Evolutionary conservation across 768 basidiomycete genomes (phyloP), one percentile per base, ranked within the genome.

Genomic region (Rhizopogon roseolus): DNA sequence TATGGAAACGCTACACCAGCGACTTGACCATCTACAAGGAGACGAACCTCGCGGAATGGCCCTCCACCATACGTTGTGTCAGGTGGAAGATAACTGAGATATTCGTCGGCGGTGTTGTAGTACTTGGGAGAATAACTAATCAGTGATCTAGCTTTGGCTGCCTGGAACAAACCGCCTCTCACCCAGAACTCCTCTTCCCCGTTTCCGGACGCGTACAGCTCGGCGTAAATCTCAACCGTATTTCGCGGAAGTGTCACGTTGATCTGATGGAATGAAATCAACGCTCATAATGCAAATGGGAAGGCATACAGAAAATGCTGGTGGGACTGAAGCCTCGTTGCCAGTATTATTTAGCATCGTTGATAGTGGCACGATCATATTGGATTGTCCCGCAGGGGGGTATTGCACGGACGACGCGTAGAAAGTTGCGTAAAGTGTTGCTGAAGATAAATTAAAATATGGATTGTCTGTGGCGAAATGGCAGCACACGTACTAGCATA

Each of bases 161-260:
- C 36, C 14, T 13, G 22, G 44, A 55, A 54, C 32, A 36, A 29
- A 7, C 13, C 17, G 13, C 13, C 9, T 54, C 74, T 46, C 58
- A 88, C 88, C 89, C 90, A 92, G 63, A 90, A 90, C 67, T 92
- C 90, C 63, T 86, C 85, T 1, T 77, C 68, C 11, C 75, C 75
- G 53, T 82, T 85, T 1, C 84, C 84, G 2, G 82, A 89, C 14
- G 89, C 88, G 57, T 82, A 82, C 4, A 92, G 69, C 64, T 91
- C 88, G 6, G 84, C 86, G 56, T 78, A 86, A 1, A 85, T 73
- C 42, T 82, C 71, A 1, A 88, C 80, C 3, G 88, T 75, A 54
- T 90, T 90, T 57, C 68, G 77, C 17, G 90, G 89, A 4, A 90
- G 67, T 0, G 84, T 89, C 3, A 90, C 76, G 52, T 84, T 84